A percentile compares a stretch with the other conserved stretches of the same genome.
Evolutionary conservation across 1,139 yeast species (phyloP).

Genomic region (Spathaspora jeffriesii): DNA sequence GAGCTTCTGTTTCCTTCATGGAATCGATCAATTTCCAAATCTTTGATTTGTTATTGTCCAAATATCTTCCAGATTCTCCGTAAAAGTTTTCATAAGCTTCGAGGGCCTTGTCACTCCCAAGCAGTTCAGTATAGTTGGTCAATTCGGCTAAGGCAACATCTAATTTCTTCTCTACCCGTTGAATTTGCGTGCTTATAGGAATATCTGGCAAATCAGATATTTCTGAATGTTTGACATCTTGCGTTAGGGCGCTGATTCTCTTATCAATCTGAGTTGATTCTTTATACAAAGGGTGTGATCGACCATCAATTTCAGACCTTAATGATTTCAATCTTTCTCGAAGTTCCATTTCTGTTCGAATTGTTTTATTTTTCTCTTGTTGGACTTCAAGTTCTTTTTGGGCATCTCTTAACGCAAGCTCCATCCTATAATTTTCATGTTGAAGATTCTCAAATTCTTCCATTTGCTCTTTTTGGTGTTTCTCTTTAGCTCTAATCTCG

Average conservation of each 20-base stretch:
- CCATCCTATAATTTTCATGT: constrained; percentile 6
- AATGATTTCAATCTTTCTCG: constrained; percentile 9
- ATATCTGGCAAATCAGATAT: background rate
- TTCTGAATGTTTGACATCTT: background rate
- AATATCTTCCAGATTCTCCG: constrained; percentile 2
- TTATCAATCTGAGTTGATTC: constrained; percentile 10
- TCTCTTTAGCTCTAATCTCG: background rate
- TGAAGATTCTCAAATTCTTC: background rate
- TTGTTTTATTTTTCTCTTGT: constrained; percentile 4
- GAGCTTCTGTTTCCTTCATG: background rate
- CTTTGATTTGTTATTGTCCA: constrained; percentile 5
- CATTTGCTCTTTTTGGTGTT: background rate
- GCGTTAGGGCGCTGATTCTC: constrained; percentile 5
- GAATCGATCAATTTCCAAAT: background rate
- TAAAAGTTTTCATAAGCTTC: constrained; percentile 1
- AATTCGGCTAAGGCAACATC: constrained; percentile 4
- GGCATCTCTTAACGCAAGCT: constrained; percentile 8
- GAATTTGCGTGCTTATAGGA: constrained; percentile 4
- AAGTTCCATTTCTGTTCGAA: constrained; percentile 9
- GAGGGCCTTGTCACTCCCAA: background rate
- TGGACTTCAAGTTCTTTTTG: constrained; percentile 8
- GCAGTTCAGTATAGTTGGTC: background rate
- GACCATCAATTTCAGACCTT: constrained; percentile 4
- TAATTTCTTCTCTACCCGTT: constrained; percentile 10
- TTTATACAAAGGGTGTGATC: constrained; percentile 4